Percentiles rank a stretch among this genome's conserved stretches.
These are phyloP conservation scores for Trichoderma sp. DNA, from an alignment of 2,329 filamentous ascomycete species.

Conservation along the genomic window DNA sequence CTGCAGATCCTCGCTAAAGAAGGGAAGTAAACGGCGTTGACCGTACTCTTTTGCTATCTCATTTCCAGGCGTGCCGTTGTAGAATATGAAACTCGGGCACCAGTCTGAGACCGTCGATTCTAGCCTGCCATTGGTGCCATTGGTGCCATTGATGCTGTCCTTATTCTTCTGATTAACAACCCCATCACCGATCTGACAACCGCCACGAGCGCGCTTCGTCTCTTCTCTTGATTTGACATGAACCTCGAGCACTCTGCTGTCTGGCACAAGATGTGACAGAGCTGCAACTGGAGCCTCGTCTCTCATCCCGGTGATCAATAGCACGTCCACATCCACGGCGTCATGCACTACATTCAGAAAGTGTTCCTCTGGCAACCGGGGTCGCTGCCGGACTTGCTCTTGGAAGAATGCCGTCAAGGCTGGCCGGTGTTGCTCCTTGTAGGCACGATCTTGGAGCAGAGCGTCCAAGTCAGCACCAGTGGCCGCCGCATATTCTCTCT, in stretches of 20 bases:
- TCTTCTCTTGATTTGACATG: constrained; percentile 44
- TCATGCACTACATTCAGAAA: constrained; percentile 49
- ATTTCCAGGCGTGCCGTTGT: constrained; percentile 50
- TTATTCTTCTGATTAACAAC: not conserved
- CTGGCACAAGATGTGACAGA: constrained; percentile 56
- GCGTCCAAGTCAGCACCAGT: constrained; percentile 49
- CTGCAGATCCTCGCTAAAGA: constrained; percentile 48
- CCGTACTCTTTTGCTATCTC: constrained; percentile 45
- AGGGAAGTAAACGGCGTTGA: constrained; percentile 43
- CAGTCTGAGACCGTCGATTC: constrained; percentile 29
- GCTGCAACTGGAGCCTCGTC: constrained; percentile 57
- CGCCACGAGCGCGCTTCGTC: constrained; percentile 41
- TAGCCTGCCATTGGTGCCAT: constrained; percentile 18
- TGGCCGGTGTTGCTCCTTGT: constrained; percentile 62
- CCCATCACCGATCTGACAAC: constrained; percentile 17
- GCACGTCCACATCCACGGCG: constrained; percentile 49
- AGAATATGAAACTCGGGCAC: constrained; percentile 49
- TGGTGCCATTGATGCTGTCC: not conserved
- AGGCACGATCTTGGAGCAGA: constrained; percentile 55
- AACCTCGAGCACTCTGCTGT: constrained; percentile 56
- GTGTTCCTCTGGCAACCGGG: constrained; percentile 51
- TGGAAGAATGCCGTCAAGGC: constrained; percentile 55
- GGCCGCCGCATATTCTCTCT: constrained; percentile 55
- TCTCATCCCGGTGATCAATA: constrained; percentile 65
- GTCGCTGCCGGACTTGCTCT: constrained; percentile 43